Conservation (phyloP, 2,329 filamentous ascomycete genomes). For the Colletotrichum sp. region DNA sequence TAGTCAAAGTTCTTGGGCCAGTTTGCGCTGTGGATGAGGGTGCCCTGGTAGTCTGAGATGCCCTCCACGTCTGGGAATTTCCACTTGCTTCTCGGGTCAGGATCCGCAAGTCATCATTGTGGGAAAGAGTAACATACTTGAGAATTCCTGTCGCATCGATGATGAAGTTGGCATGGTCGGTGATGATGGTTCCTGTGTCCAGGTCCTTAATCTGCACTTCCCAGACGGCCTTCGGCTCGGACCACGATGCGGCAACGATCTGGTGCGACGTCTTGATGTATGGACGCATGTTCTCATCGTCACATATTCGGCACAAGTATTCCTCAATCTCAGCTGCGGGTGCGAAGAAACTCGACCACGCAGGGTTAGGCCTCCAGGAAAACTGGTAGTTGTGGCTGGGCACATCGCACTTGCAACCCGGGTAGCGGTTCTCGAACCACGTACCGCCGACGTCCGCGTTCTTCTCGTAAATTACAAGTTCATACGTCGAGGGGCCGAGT, state of each 20-base stretch:
- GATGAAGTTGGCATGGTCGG: conserved; percentile 52
- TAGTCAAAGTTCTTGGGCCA: conserved; percentile 58
- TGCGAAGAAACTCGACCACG: conserved; percentile 64
- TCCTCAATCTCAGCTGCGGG: conserved; percentile 58
- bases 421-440: conserved; percentile 65
- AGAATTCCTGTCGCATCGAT: conserved; percentile 57
- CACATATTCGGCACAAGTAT: conserved; percentile 54
- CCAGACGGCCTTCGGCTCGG: conserved; percentile 48
- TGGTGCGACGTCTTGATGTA: conserved; percentile 48
- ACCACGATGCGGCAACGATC: conserved; percentile 49
- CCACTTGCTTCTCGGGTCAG: conserved; percentile 46
- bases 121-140: conserved; percentile 44
- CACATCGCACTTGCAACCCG: conserved; percentile 61
- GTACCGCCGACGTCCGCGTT: conserved; percentile 61
- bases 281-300: conserved; percentile 51
- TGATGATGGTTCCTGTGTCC: conserved; percentile 42
- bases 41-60: conserved; percentile 50
- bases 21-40: conserved; percentile 56
- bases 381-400: conserved; percentile 68
- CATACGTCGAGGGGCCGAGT: conserved; percentile 41
- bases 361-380: conserved; percentile 63
- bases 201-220: conserved; percentile 43
- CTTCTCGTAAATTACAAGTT: conserved; percentile 60
- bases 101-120: neutral
- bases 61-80: conserved; percentile 56